phyloP scores from a whole-genome alignment of 371 early-diverging fungal genomes.

The Fennellomyces sp. region DNA sequence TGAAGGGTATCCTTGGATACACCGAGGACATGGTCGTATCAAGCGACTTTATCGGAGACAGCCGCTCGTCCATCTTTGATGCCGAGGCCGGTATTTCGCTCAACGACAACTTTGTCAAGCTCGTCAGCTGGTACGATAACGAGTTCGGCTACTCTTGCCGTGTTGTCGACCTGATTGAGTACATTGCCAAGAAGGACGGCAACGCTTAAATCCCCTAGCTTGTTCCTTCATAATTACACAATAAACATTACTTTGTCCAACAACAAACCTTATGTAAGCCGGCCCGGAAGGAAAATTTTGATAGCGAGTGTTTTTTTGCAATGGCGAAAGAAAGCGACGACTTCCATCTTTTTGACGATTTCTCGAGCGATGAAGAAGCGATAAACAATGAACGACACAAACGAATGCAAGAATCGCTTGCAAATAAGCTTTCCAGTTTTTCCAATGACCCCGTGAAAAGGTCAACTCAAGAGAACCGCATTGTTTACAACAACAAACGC shows the following conservation, averaged over 20 bases:
- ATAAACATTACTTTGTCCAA: no score
- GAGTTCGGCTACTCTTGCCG: conserved; percentile 95
- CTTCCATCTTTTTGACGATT: conserved; percentile 49
- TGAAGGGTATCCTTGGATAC: conserved; percentile 95
- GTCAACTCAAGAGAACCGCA: conserved; percentile 32
- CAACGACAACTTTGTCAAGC: conserved; percentile 96
- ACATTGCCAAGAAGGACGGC: conserved; percentile 60
- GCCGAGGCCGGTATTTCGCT: conserved; percentile 97
- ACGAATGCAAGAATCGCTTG: conserved; percentile 4
- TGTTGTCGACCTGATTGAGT: conserved; percentile 83
- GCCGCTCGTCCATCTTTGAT: conserved; percentile 95
- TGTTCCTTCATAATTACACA: background rate
- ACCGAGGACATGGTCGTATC: conserved; percentile 98
- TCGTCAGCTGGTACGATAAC: conserved; percentile 97
- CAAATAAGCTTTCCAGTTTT: background rate
- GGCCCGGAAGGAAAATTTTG: no score
- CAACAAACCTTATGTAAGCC: no score
- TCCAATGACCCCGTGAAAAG: conserved; percentile 28
- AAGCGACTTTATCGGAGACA: conserved; percentile 92
- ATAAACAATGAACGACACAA: conserved; percentile 16
- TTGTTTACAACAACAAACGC: conserved; percentile 13
- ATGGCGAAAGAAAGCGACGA: no score
- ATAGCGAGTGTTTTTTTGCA: no score
- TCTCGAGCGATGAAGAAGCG: conserved; percentile 30
- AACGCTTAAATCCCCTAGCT: conserved; percentile 10